Evolutionary conservation across 192 early-diverging fungal genomes (phyloP).

Genomic region (Backusella tarrabulga): DNA sequence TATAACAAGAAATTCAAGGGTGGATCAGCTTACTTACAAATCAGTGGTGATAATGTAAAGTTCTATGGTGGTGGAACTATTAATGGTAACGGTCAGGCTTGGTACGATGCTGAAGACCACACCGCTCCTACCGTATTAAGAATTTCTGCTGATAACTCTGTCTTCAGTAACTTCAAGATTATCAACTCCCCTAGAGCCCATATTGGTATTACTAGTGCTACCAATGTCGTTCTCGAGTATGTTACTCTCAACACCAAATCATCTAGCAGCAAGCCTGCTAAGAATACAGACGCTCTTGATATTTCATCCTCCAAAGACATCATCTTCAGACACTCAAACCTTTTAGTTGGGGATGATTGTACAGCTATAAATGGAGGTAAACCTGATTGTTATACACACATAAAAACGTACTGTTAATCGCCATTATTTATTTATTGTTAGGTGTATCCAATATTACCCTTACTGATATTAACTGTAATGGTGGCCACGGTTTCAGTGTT

Average conservation of each 20-base stretch:
- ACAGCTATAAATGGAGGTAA: conserved; percentile 42
- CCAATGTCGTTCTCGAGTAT: conserved; percentile 11
- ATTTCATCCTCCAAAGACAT: conserved; percentile 28
- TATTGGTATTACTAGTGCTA: conserved; percentile 12
- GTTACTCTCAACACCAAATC: conserved; percentile 21
- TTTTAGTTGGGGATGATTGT: conserved; percentile 53
- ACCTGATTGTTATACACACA: neutral
- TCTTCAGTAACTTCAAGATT: conserved; percentile 20
- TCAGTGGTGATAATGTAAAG: conserved; percentile 7
- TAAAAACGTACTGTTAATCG: neutral
- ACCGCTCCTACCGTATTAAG: conserved; percentile 15
- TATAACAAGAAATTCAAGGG: conserved; percentile 3
- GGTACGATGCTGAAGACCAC: conserved; percentile 11
- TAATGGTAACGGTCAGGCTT: conserved; percentile 21
- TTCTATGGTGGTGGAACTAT: conserved; percentile 20
- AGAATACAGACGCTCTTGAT: conserved; percentile 49
- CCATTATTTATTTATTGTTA: neutral
- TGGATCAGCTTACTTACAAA: conserved; percentile 2
- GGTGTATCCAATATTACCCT: conserved; percentile 44
- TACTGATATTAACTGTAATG: conserved; percentile 37
- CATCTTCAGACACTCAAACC: conserved; percentile 30
- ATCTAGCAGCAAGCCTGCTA: conserved; percentile 18
- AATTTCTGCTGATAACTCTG: conserved; percentile 11
- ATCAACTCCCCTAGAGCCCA: conserved; percentile 18
- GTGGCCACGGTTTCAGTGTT: conserved; percentile 26